Evolutionary conservation across 257 asterid genomes (phyloP), one percentile per base, ranked within the genome.

Genomic region (Galeopsis tetrahit): DNA sequence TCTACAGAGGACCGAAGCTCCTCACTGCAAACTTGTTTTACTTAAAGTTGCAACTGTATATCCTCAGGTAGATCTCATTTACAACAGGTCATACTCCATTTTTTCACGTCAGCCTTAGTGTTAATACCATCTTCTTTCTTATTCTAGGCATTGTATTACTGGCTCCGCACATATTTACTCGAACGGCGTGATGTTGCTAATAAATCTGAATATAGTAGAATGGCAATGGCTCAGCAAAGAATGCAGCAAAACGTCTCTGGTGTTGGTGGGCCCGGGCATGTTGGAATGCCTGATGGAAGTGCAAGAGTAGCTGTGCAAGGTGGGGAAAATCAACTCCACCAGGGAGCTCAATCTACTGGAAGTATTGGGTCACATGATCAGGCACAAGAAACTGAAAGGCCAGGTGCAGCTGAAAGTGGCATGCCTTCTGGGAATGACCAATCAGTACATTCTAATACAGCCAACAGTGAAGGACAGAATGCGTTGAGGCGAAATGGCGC

Each of bases 111-210:
- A n/a, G 81, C 78, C 66, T 51, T 52, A 33, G 65, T 66, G 66
- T 67, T 78, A 66, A 79, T 74, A 66, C 46, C 63, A 21, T 74
- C 77, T 42, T 43, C 49, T 70, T 68, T 40, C 21, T 68, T 75
- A 71, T 70, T 76, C 66, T 78, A 95, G 99, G 99, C 99, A 44
- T 73, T 95, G 78, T 95, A 95, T 82, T 95, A 95, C 86, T 95
- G 99, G 99, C 90, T 95, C 53, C 96, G 99, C 62, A 95, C 99
- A 2, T 95, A 95, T 80, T 83, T 95, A 72, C 99, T 95, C 11
- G 99, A 95, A 72, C 97, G 99, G 48, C 97, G 99, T 55, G 99
- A 95, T 81, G 97, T 92, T 62, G 98, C 99, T 35, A 92, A 85
- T 81, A 95, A 92, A 81, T 89, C 99, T 74, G 99, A 95, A 79